Percentiles rank a stretch among this genome's conserved stretches.
Conservation (phyloP, 768 basidiomycete species). For the Wakefieldia striispora region DNA sequence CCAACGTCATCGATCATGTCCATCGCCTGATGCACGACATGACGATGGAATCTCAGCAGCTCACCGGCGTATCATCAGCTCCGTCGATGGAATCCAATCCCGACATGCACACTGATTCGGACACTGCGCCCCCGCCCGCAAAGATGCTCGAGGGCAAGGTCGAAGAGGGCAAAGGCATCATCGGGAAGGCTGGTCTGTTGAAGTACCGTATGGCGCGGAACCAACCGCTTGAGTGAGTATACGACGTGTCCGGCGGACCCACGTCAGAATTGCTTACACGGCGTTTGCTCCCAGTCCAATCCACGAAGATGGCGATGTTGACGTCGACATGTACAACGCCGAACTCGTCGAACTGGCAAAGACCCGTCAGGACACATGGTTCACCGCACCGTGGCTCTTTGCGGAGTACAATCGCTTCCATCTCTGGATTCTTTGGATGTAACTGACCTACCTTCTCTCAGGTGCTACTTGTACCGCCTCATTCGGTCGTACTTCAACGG, state of each 20-base stretch:
- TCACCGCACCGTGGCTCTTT: constrained; percentile 92
- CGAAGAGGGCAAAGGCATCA: constrained; percentile 75
- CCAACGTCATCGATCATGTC: constrained; percentile 73
- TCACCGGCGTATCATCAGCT: background rate
- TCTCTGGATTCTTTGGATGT: too few species aligned
- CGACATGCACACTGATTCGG: background rate
- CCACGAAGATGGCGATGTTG: constrained; percentile 71
- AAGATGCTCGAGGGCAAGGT: constrained; percentile 43
- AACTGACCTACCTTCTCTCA: constrained; percentile 22
- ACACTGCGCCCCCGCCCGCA: constrained; percentile 11
- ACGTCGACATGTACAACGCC: constrained; percentile 70
- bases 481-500: constrained; percentile 69
- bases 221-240: constrained; percentile 58
- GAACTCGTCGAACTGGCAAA: constrained; percentile 56
- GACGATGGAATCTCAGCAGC: constrained; percentile 38
- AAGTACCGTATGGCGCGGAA: constrained; percentile 91
- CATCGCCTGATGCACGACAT: constrained; percentile 67
- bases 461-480: constrained; percentile 84
- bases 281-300: constrained; percentile 50
- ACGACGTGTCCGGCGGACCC: too few species aligned
- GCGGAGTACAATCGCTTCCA: constrained; percentile 65
- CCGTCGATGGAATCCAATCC: too few species aligned
- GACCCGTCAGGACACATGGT: constrained; percentile 70
- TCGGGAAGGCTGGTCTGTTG: constrained; percentile 67
- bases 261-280: background rate